A percentile compares a stretch with the other conserved stretches of the same genome.
Conservation (phyloP, 2,329 filamentous ascomycete genomes). For the Alternaria metachromatica region DNA sequence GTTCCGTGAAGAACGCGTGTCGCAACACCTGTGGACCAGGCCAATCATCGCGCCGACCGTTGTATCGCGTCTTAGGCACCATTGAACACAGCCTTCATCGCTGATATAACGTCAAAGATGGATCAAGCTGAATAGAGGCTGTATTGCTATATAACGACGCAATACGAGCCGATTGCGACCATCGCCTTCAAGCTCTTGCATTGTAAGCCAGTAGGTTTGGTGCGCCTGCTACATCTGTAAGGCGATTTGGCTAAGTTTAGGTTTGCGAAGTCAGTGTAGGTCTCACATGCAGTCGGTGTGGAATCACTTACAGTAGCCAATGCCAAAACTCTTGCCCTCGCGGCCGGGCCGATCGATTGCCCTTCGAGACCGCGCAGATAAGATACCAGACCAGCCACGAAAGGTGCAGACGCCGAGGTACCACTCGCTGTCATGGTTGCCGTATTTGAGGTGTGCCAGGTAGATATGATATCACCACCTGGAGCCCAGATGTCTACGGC, state of each 20-base stretch:
- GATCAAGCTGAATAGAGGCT: not conserved
- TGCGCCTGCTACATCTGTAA: constrained; percentile 28
- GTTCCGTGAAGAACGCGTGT: not conserved
- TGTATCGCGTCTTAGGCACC: not conserved
- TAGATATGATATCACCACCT: constrained; percentile 49
- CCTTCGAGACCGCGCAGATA: constrained; percentile 67
- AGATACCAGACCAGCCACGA: constrained; percentile 71
- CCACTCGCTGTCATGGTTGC: constrained; percentile 57
- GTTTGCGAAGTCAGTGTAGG: not conserved
- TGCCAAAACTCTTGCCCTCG: constrained; percentile 28
- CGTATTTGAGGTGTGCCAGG: constrained; percentile 55
- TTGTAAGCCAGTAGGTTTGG: constrained; percentile 39
- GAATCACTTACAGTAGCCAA: constrained; percentile 20
- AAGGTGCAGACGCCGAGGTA: constrained; percentile 71
- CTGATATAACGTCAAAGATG: not conserved
- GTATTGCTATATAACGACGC: not conserved
- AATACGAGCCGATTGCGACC: not conserved
- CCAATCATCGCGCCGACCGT: not conserved
- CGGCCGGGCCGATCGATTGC: constrained; percentile 17
- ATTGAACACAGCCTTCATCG: not conserved
- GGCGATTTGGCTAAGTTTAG: constrained; percentile 2
- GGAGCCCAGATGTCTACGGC: constrained; percentile 49
- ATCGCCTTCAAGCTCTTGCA: constrained; percentile 13
- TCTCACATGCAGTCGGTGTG: not conserved
- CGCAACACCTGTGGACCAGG: not conserved